Conservation (phyloP, 345 rosid genomes). For the Arabis hirsuta region DNA sequence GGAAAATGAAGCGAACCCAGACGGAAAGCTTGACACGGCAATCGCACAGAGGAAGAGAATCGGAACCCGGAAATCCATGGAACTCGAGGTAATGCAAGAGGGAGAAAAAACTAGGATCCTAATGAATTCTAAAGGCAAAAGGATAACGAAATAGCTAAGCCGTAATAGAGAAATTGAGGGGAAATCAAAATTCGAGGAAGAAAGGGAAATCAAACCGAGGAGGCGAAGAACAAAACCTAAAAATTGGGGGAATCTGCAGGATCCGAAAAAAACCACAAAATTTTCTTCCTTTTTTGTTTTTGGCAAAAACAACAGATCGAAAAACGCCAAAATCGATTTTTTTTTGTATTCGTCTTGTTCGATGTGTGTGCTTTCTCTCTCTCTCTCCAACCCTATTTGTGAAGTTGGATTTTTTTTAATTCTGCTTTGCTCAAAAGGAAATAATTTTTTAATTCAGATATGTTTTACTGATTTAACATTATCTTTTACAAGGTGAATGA, state of each 20-base stretch:
- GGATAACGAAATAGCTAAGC: too few relatives aligned
- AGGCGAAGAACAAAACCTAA: conserved; percentile 22
- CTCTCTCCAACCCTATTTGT: neutral
- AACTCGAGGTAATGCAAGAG: neutral
- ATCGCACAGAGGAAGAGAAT: conserved; percentile 45
- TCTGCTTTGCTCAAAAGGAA: neutral
- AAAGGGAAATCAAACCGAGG: conserved; percentile 1
- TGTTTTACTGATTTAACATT: conserved; percentile 6
- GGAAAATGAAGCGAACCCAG: conserved; percentile 42
- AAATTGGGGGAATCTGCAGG: conserved; percentile 25
- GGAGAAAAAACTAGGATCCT: conserved; percentile 18
- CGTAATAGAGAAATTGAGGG: neutral
- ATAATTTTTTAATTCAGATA: neutral
- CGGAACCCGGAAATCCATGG: conserved; percentile 37
- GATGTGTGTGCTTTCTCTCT: neutral
- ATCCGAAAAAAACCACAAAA: neutral
- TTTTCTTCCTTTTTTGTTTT: neutral
- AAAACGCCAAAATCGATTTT: neutral
- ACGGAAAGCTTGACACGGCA: conserved; percentile 30
- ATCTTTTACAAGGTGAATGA: neutral
- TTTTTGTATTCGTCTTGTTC: conserved; percentile 1
- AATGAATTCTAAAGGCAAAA: neutral
- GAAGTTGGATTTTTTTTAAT: conserved; percentile 18
- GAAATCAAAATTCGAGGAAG: neutral
- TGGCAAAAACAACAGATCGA: conserved; percentile 5